Percentiles rank a stretch among this genome's conserved stretches.
phyloP scores from a whole-genome alignment of 1,284 basidiomycete genomes.

The Baeospora myosura region DNA sequence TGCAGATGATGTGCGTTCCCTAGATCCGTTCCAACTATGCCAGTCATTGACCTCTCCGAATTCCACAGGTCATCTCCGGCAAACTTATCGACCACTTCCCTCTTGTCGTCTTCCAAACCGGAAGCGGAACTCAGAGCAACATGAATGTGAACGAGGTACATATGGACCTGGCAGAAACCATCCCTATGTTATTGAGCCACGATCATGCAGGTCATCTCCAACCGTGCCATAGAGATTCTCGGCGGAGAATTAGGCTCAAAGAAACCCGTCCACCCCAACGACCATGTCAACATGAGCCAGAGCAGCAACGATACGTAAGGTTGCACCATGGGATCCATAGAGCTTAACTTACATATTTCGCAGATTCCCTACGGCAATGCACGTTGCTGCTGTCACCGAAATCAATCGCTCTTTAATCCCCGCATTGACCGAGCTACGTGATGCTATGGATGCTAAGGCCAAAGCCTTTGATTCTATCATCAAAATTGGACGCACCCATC shows the following conservation, averaged over 20 bases:
- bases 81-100: slow-evolving; percentile 96
- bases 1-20: slow-evolving; percentile 81
- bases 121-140: slow-evolving; percentile 98
- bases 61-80: slow-evolving; percentile 82
- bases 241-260: slow-evolving; percentile 95
- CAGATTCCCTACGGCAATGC: slow-evolving; percentile 99
- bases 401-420: slow-evolving; percentile 79
- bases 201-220: slow-evolving; percentile 79
- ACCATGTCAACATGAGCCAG: slow-evolving; percentile 99
- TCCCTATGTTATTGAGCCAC: slow-evolving; percentile 3
- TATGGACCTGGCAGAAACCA: slow-evolving; percentile 1
- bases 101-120: slow-evolving; percentile 98
- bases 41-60: slow-evolving; percentile 5
- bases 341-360: slow-evolving; percentile 3
- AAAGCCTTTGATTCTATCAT: slow-evolving; percentile 85
- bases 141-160: slow-evolving; percentile 97
- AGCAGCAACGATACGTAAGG: slow-evolving; percentile 94
- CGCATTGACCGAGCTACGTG: slow-evolving; percentile 76
- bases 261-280: slow-evolving; percentile 98
- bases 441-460: slow-evolving; percentile 79
- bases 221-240: slow-evolving; percentile 95
- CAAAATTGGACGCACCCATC: slow-evolving; percentile 97
- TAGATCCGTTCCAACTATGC: not conserved
- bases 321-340: not conserved
- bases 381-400: slow-evolving; percentile 92